These are phyloP conservation scores for Aaosphaeria pasadenensis DNA, from an alignment of 2,329 filamentous ascomycete genomes.

Conservation along the genomic window DNA sequence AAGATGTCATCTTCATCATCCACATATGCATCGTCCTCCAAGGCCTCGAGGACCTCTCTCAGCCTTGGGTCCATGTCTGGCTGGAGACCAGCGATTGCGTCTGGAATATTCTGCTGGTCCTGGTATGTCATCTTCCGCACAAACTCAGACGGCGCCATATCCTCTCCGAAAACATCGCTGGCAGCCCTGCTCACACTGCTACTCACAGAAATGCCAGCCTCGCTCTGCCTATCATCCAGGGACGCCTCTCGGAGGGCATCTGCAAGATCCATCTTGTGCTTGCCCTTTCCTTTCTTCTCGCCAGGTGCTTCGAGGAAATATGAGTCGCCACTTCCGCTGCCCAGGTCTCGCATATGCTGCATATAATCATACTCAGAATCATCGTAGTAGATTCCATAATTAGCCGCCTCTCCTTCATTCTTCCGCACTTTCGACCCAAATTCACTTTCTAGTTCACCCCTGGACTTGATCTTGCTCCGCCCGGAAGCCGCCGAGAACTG, in stretches of 20 bases:
- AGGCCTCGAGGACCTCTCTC: slow-evolving; percentile 84
- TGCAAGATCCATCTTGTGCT: slow-evolving; percentile 75
- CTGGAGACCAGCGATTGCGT: slow-evolving; percentile 88
- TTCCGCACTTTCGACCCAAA: slow-evolving; percentile 70
- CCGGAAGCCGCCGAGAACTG: slow-evolving; percentile 42
- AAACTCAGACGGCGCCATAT: slow-evolving; percentile 77
- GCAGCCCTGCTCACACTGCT: slow-evolving; percentile 40
- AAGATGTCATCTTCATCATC: slow-evolving; percentile 85
- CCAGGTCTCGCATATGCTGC: slow-evolving; percentile 93
- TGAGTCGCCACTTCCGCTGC: slow-evolving; percentile 60
- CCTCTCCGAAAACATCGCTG: slow-evolving; percentile 64
- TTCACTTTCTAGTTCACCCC: slow-evolving; percentile 73
- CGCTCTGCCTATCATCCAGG: slow-evolving; percentile 41
- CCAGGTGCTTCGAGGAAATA: slow-evolving; percentile 76
- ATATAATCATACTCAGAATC: slow-evolving; percentile 98
- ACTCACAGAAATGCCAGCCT: slow-evolving; percentile 42
- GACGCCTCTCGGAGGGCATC: slow-evolving; percentile 66
- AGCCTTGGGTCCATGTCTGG: slow-evolving; percentile 96
- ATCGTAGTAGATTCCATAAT: slow-evolving; percentile 90
- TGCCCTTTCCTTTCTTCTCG: slow-evolving; percentile 66
- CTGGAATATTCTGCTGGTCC: slow-evolving; percentile 87
- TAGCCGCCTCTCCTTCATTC: slow-evolving; percentile 95
- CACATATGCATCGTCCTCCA: slow-evolving; percentile 95
- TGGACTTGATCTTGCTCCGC: slow-evolving; percentile 58
- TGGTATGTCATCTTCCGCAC: slow-evolving; percentile 78